Conservation (phyloP, 2,329 filamentous ascomycete genomes). For the Grosmannia serpens region DNA sequence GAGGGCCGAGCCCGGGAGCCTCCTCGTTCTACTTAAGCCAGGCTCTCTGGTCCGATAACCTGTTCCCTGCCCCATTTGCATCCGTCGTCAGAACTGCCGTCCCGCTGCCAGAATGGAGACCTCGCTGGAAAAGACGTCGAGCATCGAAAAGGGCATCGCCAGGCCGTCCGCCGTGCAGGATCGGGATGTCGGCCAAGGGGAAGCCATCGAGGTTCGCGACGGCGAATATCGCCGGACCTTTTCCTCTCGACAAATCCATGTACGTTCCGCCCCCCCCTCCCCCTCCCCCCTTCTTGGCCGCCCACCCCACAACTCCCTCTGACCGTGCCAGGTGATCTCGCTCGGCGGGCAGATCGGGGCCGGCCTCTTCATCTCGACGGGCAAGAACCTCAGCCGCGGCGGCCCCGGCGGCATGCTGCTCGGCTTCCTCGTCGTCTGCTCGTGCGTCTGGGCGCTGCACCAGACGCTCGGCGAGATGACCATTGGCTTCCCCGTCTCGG, state of each 20-base stretch:
- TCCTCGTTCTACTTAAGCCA: not conserved
- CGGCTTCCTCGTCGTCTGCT: slow-evolving; percentile 4
- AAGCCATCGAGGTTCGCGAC: not conserved
- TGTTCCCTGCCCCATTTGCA: too few species aligned
- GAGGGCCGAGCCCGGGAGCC: not conserved
- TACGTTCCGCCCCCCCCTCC: not conserved
- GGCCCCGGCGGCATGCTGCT: slow-evolving; percentile 3
- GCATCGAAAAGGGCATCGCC: not conserved
- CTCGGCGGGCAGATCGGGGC: slow-evolving; percentile 5
- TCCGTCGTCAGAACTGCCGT: too few species aligned
- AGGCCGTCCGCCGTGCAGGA: too few species aligned
- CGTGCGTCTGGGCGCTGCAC: slow-evolving; percentile 3
- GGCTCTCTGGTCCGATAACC: not conserved
- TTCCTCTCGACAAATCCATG: slow-evolving; percentile 3
- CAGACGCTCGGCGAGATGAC: slow-evolving; percentile 7
- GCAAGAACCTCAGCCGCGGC: slow-evolving; percentile 3
- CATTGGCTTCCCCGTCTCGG: slow-evolving; percentile 2
- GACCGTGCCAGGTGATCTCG: not conserved
- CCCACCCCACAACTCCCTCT: too few species aligned
- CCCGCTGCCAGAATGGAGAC: not conserved
- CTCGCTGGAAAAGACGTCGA: not conserved
- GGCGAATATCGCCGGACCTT: not conserved
- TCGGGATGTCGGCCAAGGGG: not conserved
- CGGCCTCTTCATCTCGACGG: slow-evolving; percentile 6
- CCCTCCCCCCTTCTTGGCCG: too few species aligned